Evolutionary conservation across 2,329 filamentous ascomycete genomes (phyloP), one percentile per base, ranked within the genome.

Genomic region (Paraphoma sp.): DNA sequence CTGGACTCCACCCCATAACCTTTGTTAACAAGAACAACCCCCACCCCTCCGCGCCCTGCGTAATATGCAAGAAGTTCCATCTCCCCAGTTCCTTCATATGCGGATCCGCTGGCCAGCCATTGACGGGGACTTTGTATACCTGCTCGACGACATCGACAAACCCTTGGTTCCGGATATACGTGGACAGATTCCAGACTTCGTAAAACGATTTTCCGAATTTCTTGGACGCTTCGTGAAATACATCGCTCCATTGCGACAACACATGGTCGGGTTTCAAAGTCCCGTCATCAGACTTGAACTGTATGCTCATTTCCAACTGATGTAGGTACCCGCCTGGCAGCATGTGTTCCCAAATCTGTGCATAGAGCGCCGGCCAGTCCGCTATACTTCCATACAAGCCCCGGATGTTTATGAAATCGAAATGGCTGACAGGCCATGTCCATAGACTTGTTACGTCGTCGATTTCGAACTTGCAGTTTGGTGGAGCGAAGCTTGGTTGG

Each of bases 381-480:
- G 72, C 68, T 14, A 82, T 76, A 51, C 71, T 75, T 29, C 80
- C 79, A 52, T 77, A 79, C 8, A 81, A 60, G 11, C 75, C 75
- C 40, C 80, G 76, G 14, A 78, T 64, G 60, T 82, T 78, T 56
- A 81, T 78, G 45, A 79, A 76, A 57, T 81, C 79, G 51, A 75
- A 75, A 48, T 48, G 48, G 1, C 51, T 10, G 1, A 45, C 31
- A 1, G 68, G 67, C 36, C 63, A 73, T 1, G 76, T 78, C 79
- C 79, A 81, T 16, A 65, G 64, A 2, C 66, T 62, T 4, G 71
- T 75, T 16, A 76, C 64, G 53, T 82, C 80, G 62, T 82, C 80
- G 46, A 82, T 71, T 52, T 81, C 76, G 63, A 82, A 82, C 36
- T 70, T 69, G 57, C 73, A 75, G 60, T 82, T 82, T 5, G 77